Evolutionary conservation across 441 rosid genomes (phyloP).

Genomic region (Hypseocharis bilobata): DNA sequence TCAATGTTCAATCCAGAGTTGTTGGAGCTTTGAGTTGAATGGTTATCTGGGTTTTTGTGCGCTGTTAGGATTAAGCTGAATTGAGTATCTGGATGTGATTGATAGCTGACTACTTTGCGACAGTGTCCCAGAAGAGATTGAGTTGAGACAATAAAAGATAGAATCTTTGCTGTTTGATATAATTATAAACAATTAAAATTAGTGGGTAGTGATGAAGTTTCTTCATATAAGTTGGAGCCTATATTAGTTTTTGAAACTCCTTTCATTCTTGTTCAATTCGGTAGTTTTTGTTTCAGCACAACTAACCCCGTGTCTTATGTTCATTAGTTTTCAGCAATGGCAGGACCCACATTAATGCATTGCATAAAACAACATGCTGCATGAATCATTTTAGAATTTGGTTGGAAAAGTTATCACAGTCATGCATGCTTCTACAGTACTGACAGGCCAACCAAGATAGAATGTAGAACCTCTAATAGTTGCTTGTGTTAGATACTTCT

Average conservation of each 20-base stretch:
- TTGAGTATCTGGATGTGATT: slow-evolving; percentile 1
- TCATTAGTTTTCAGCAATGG: not conserved
- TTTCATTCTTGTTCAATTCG: not conserved
- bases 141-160: not conserved
- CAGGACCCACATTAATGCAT: not conserved
- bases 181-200: not conserved
- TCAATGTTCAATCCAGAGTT: too few relatives aligned
- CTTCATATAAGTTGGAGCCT: not conserved
- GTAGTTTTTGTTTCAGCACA: not conserved
- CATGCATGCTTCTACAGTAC: not conserved
- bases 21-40: not conserved
- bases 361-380: not conserved
- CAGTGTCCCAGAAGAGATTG: not conserved
- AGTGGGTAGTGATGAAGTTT: not conserved
- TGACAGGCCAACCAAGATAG: not conserved
- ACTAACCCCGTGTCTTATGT: not conserved
- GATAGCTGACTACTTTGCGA: not conserved
- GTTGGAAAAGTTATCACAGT: not conserved
- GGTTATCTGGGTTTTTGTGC: not conserved
- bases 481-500: not conserved
- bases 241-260: not conserved
- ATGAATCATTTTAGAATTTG: too few relatives aligned
- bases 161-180: not conserved
- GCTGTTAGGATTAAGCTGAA: not conserved
- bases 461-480: not conserved